A percentile compares a stretch with the other conserved stretches of the same genome.
Evolutionary conservation across 2,329 filamentous ascomycete species (phyloP).

Genomic region (Trichoderma sp.): DNA sequence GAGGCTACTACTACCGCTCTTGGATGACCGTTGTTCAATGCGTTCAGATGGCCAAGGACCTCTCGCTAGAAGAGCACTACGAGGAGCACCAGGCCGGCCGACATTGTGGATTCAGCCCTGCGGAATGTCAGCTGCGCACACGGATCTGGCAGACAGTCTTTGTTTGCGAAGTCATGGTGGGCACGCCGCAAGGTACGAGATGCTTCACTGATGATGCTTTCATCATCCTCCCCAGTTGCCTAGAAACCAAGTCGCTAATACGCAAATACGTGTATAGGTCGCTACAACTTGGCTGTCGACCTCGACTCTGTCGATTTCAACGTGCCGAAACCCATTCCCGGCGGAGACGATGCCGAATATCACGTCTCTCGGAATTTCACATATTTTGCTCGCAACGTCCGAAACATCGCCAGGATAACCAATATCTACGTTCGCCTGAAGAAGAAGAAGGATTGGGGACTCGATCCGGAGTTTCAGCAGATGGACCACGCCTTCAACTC

Average conservation of each 20-base stretch:
- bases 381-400: conserved; percentile 76
- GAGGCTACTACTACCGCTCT: conserved; percentile 94
- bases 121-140: conserved; percentile 82
- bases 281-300: conserved; percentile 75
- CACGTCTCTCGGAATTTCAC: conserved; percentile 81
- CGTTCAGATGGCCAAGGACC: conserved; percentile 88
- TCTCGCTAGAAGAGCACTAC: conserved; percentile 85
- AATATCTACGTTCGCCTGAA: conserved; percentile 72
- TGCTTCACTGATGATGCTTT: neutral
- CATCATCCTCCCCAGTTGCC: neutral
- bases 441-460: conserved; percentile 80
- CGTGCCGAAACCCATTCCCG: conserved; percentile 63
- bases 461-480: conserved; percentile 79
- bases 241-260: neutral
- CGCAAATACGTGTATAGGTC: conserved; percentile 52
- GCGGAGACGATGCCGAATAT: conserved; percentile 73
- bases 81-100: conserved; percentile 74
- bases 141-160: conserved; percentile 90
- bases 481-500: conserved; percentile 75
- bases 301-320: conserved; percentile 75
- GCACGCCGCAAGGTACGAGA: conserved; percentile 78
- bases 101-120: conserved; percentile 66
- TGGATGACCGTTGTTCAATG: conserved; percentile 96
- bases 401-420: conserved; percentile 77
- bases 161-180: conserved; percentile 87